A percentile compares a stretch with the other conserved stretches of the same genome.
These are phyloP conservation scores for Termitomyces sp. DNA, from an alignment of 1,284 basidiomycete genomes.

Conservation along the genomic window DNA sequence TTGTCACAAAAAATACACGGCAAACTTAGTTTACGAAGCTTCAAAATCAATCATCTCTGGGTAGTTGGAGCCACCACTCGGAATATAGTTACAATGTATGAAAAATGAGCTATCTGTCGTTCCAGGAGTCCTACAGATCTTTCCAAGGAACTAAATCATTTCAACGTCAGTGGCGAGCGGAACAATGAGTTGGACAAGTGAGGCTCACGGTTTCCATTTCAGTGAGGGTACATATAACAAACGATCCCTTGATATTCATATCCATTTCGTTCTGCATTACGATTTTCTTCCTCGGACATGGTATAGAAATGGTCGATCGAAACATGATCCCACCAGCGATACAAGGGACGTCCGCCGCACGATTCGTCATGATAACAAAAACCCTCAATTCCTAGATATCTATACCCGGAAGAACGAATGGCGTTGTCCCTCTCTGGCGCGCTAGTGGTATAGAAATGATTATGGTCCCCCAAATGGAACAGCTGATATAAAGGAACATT, in stretches of 20 bases:
- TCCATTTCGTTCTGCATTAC: constrained; percentile 7
- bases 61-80: not conserved
- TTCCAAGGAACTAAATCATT: not conserved
- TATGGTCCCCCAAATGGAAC: not conserved
- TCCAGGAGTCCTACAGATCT: not conserved
- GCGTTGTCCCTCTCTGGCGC: constrained; percentile 11
- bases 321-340: constrained; percentile 10
- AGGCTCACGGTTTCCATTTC: not conserved
- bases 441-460: constrained; percentile 12
- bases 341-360: constrained; percentile 19
- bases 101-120: not conserved
- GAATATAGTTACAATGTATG: not conserved
- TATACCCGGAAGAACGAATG: constrained; percentile 4
- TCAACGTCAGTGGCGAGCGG: not conserved
- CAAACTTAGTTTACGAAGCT: no score
- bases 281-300: constrained; percentile 8
- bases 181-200: no score
- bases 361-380: constrained; percentile 14
- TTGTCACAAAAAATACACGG: not conserved
- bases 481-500: constrained; percentile 11
- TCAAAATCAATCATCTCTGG: not conserved
- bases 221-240: constrained; percentile 15
- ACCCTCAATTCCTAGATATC: constrained; percentile 10
- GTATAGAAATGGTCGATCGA: constrained; percentile 19
- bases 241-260: constrained; percentile 14